Evolutionary conservation across 768 basidiomycete species (phyloP), one percentile per base, ranked within the genome.

Genomic region (Kwoniella sp.): DNA sequence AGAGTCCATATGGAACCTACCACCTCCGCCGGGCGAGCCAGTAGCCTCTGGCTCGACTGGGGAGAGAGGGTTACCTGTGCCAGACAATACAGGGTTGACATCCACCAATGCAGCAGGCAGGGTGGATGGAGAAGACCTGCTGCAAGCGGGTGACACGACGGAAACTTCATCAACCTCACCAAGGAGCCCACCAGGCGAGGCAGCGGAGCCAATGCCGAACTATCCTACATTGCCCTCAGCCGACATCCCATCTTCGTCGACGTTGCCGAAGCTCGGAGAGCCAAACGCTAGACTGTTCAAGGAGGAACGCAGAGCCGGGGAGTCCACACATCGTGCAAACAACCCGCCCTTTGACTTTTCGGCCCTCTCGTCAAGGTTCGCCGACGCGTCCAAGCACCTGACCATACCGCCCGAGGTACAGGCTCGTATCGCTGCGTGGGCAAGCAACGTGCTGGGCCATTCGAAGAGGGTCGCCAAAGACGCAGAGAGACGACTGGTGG

Each of bases 381-480:
- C 9, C 9, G 3, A 5, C 11, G 32, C 46, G n/a, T 34, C 46
- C 10, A 32, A 46, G 15, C 15, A 23, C 7, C 14, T 54, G 6
- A 38, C 36, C 32, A 37, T 52, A 8, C 50, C 50, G 9, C 52
- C 45, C 0, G 45, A 54, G 47, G 45, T 54, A 2, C 25, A 32
- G 25, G 52, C 37, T 20, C 36, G 45, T 1, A 5, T 54, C 19
- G 5, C 45, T 7, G 52, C 40, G 34, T 54, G 52, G 52, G 36
- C 41, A 17, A 29, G 27, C 6, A 25, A 32, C 4, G 52, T 54
- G 29, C 82, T 12, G 80, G 81, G 8, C 69, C 73, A 66, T 90
- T 87, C 46, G 89, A 78, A 0, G 81, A 82, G 46, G 78, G 78
- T 40, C 88, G 82, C 28, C 83, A 42, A 51, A 26, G 62, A 67